phyloP scores from a whole-genome alignment of 2,329 filamentous ascomycete genomes.

The Colletotrichum eremochloae region DNA sequence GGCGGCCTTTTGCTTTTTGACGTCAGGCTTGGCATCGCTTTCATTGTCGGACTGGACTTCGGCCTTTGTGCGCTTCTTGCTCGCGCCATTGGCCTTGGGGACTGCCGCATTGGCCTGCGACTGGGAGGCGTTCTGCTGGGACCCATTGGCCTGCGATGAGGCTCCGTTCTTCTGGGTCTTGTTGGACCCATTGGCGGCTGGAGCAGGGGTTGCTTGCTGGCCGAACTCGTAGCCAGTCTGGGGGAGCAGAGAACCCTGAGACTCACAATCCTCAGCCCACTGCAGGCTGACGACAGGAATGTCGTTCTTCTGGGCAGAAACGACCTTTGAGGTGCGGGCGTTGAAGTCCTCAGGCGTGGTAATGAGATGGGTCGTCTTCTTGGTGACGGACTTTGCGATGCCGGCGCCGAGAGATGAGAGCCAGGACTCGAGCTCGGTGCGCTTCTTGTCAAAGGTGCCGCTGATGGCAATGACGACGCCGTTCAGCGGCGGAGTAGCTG shows the following conservation, averaged over 20 bases:
- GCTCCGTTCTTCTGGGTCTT: constrained; percentile 25
- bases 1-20: constrained; percentile 49
- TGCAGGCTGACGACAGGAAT: constrained; percentile 69
- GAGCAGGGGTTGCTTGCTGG: constrained; percentile 15
- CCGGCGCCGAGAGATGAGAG: constrained; percentile 64
- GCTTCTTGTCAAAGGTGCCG: constrained; percentile 69
- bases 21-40: constrained; percentile 46
- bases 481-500: constrained; percentile 54
- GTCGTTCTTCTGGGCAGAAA: constrained; percentile 58
- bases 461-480: constrained; percentile 68
- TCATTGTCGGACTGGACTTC: constrained; percentile 44
- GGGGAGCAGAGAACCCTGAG: constrained; percentile 54
- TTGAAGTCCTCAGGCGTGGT: constrained; percentile 66
- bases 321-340: constrained; percentile 65
- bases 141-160: constrained; percentile 21
- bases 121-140: constrained; percentile 21
- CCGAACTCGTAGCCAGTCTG: constrained; percentile 50
- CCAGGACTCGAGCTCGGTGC: constrained; percentile 61
- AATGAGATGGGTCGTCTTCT: constrained; percentile 68
- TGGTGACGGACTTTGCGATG: constrained; percentile 61
- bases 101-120: constrained; percentile 22
- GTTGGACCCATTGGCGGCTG: constrained; percentile 18
- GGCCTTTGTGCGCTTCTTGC: constrained; percentile 42
- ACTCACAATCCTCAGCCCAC: constrained; percentile 73
- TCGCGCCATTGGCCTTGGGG: constrained; percentile 31